These are phyloP conservation scores for Pisolithus orientalis DNA, from an alignment of 768 basidiomycete species.

Conservation along the genomic window DNA sequence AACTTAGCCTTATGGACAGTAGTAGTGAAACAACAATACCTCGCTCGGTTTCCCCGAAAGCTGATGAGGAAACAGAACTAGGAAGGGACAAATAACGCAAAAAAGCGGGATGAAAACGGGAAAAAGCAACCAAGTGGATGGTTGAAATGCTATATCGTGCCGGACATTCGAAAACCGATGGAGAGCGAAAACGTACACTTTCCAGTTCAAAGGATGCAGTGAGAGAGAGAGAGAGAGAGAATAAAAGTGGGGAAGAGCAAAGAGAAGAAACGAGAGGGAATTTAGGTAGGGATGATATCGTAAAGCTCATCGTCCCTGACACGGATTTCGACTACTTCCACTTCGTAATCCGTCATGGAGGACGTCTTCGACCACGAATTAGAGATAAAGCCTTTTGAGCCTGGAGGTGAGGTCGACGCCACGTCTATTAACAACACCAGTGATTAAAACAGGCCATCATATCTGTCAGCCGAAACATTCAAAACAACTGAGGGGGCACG, in stretches of 20 bases:
- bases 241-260: conserved; percentile 2
- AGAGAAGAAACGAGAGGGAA: neutral
- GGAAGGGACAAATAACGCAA: neutral
- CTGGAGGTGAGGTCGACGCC: conserved; percentile 78
- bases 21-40: conserved; percentile 6
- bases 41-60: neutral
- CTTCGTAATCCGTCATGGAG: conserved; percentile 68
- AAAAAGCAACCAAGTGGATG: neutral
- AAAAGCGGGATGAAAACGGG: neutral
- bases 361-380: conserved; percentile 63
- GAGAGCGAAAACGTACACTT: neutral
- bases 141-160: neutral
- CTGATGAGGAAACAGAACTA: neutral
- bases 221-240: neutral
- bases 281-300: conserved; percentile 55
- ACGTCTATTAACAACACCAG: conserved; percentile 44
- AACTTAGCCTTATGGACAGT: neutral
- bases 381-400: conserved; percentile 57
- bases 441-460: conserved; percentile 1
- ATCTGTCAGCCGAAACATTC: neutral
- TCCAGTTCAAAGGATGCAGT: neutral
- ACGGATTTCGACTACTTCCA: conserved; percentile 84
- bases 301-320: conserved; percentile 74
- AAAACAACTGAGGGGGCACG: conserved; percentile 28
- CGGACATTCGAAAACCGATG: neutral